These are phyloP conservation scores for Allomyces javanicus DNA, from an alignment of 192 early-diverging fungal species.

Conservation along the genomic window DNA sequence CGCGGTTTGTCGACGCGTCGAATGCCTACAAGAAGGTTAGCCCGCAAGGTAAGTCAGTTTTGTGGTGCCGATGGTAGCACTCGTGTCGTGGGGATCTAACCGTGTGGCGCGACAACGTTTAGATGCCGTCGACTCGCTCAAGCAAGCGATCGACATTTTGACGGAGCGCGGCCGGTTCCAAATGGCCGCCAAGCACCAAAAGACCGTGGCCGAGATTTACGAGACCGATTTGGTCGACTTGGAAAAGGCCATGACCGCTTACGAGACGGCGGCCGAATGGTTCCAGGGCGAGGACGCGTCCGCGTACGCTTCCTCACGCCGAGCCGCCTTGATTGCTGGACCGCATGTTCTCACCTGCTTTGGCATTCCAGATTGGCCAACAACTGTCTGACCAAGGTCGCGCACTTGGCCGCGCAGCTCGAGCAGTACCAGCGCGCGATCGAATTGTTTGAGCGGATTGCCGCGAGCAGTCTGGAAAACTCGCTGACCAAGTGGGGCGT, in stretches of 20 bases:
- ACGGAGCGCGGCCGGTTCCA: conserved; percentile 71
- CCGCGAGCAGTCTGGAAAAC: conserved; percentile 63
- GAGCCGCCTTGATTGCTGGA: background rate
- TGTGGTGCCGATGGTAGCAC: background rate
- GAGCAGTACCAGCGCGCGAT: conserved; percentile 77
- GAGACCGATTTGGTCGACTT: conserved; percentile 63
- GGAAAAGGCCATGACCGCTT: conserved; percentile 63
- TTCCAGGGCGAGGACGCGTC: conserved; percentile 76
- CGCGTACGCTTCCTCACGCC: conserved; percentile 35
- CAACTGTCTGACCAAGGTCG: conserved; percentile 80
- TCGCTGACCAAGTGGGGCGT: conserved; percentile 86
- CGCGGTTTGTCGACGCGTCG: conserved; percentile 64
- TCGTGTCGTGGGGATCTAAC: background rate
- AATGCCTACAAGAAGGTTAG: conserved; percentile 74
- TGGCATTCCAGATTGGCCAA: conserved; percentile 48
- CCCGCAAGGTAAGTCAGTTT: conserved; percentile 34
- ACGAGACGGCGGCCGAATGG: conserved; percentile 81
- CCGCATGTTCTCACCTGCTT: background rate
- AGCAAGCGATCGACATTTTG: conserved; percentile 60
- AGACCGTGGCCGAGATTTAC: conserved; percentile 83
- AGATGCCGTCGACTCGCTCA: conserved; percentile 54
- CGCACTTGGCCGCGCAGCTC: conserved; percentile 68
- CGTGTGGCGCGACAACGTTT: background rate
- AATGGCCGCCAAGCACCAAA: conserved; percentile 77
- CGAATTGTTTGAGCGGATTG: conserved; percentile 75